Evolutionary conservation across 1,139 yeast species (phyloP), one percentile per base, ranked within the genome.

Genomic region (Candida sp.): DNA sequence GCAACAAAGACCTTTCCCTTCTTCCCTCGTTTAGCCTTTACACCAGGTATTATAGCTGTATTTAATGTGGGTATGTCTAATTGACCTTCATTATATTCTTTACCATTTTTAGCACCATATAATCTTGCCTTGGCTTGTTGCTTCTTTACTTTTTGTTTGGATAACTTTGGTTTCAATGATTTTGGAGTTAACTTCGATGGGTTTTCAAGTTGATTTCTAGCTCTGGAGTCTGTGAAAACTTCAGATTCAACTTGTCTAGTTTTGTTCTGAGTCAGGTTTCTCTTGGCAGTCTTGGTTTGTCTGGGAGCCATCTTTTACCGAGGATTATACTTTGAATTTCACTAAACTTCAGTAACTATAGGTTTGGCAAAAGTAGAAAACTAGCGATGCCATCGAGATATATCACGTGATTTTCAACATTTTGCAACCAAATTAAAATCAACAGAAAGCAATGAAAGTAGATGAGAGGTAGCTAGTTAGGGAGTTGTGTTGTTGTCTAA

Each of bases 1-100:
- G 69, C 86, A 25, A 90, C 84, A 63, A 91, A 90, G 56, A 84
- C 85, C 71, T 93, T 93, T 42, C 98, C 98, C 68, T 91, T 93
- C 66, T 91, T 93, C 43, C 97, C 97, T 49, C 76, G 76, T 54
- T 79, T 79, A 40, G 73, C 75, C 54, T 86, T 82, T 7, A 87
- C 89, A 38, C 96, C 97, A 0, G 98, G 97, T 40, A 81, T 79
- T 36, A 91, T 76, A 7, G 97, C 89, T 54, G 78, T 84, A 62
- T 93, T 93, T 55, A 91, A 75, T 23, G 76, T 73, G 33, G 97
- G 97, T 39, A 90, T 70, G 36, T 84, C 80, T 38, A 91, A 72
- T 56, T 89, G 95, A 47, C 82, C 83, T 55, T 90, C 97, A 23
- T 81, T 73, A 60, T 84, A 89, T 42, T 75, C 81, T 52, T 78